A percentile compares a stretch with the other conserved stretches of the same genome.
These are phyloP conservation scores for Aspergillus sp. DNA, from an alignment of 2,329 filamentous ascomycete species.

Conservation along the genomic window DNA sequence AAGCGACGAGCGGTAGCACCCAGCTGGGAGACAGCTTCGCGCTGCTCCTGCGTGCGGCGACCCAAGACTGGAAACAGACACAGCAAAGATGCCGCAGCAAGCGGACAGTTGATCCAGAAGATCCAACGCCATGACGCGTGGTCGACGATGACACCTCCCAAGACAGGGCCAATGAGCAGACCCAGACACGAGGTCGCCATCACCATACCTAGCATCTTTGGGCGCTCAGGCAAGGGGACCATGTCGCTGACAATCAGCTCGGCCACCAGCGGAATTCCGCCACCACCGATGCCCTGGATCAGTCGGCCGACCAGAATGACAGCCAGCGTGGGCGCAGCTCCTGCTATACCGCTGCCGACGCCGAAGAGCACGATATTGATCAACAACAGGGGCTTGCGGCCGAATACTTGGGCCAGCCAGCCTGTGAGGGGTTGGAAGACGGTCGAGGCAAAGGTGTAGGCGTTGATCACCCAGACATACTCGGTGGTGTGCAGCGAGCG, in stretches of 20 bases:
- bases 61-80: constrained; percentile 10
- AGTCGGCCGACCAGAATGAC: constrained; percentile 25
- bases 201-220: constrained; percentile 22
- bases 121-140: constrained; percentile 25
- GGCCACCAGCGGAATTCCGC: constrained; percentile 38
- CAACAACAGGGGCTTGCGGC: constrained; percentile 41
- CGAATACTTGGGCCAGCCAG: constrained; percentile 29
- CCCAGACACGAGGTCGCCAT: constrained; percentile 22
- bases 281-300: constrained; percentile 44
- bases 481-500: constrained; percentile 1
- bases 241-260: constrained; percentile 41
- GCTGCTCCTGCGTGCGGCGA: neutral
- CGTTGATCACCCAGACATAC: constrained; percentile 11
- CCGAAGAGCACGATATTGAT: constrained; percentile 42
- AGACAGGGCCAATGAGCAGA: constrained; percentile 21
- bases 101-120: constrained; percentile 28
- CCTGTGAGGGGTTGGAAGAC: constrained; percentile 6
- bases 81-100: constrained; percentile 16
- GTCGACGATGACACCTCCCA: constrained; percentile 27
- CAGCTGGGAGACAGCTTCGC: neutral
- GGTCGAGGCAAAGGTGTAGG: constrained; percentile 7
- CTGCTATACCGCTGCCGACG: constrained; percentile 38
- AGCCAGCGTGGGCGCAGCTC: constrained; percentile 28
- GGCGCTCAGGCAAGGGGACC: constrained; percentile 28
- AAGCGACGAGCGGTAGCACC: constrained; percentile 1